These are phyloP conservation scores for Viola odorata DNA, from an alignment of 345 rosid species.

Conservation along the genomic window DNA sequence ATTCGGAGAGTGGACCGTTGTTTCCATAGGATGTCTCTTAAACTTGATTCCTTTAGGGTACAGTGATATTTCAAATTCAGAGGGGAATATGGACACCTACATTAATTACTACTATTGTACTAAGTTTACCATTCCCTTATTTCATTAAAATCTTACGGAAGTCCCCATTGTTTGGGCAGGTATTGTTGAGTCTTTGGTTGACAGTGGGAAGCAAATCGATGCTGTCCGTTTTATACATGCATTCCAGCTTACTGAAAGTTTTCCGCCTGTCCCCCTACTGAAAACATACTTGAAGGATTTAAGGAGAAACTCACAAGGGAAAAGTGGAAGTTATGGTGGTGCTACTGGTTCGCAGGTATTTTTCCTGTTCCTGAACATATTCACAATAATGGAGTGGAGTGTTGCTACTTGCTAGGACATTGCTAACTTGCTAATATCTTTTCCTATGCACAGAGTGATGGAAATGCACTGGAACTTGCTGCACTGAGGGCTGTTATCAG, in stretches of 20 bases:
- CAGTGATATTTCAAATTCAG: constrained; percentile 4
- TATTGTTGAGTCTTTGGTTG: constrained; percentile 39
- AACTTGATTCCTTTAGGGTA: constrained; percentile 7
- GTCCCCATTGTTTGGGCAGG: constrained; percentile 27
- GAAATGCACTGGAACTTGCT: constrained; percentile 44
- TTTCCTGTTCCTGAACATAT: neutral
- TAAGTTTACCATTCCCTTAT: constrained; percentile 2
- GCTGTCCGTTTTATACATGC: constrained; percentile 50
- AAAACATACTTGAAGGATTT: constrained; percentile 49
- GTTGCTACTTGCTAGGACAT: neutral
- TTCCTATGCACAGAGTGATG: constrained; percentile 31
- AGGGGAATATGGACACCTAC: constrained; percentile 6
- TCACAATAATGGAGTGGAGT: neutral
- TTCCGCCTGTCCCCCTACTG: constrained; percentile 50
- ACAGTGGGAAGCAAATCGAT: constrained; percentile 45
- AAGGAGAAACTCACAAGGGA: constrained; percentile 53
- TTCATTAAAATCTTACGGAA: constrained; percentile 4
- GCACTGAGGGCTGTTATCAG: constrained; percentile 45
- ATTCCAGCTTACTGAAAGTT: constrained; percentile 44
- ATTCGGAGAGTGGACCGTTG: constrained; percentile 26
- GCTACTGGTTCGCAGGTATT: constrained; percentile 35
- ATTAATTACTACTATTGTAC: neutral
- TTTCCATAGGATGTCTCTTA: constrained; percentile 19
- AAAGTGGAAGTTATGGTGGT: constrained; percentile 26
- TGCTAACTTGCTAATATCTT: neutral